Percentiles rank a stretch among this genome's conserved stretches.
Evolutionary conservation across 75 land plant species (phyloP).

Genomic region (Isoetes taiwanensis): DNA sequence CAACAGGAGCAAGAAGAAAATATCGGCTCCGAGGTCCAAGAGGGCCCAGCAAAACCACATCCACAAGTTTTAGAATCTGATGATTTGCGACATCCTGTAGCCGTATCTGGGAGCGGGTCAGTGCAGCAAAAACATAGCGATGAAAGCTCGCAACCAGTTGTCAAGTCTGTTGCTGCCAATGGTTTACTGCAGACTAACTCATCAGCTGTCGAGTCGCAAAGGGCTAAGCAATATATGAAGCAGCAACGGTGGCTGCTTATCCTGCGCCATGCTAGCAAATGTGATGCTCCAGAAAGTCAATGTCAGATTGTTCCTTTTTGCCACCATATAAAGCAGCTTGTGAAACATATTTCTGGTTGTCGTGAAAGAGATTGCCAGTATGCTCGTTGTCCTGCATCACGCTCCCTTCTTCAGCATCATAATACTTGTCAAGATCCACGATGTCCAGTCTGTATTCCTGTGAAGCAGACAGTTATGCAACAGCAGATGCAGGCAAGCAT

Average conservation of each 20-base stretch:
- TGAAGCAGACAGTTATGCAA: too few relatives aligned
- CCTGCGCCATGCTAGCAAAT: conserved; percentile 73
- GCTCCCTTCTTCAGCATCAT: conserved; percentile 43
- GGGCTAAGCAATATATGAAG: conserved; percentile 35
- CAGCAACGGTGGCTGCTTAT: conserved; percentile 74
- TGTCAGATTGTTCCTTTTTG: conserved; percentile 48
- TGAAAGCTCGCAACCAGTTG: too few relatives aligned
- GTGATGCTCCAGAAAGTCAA: conserved; percentile 50
- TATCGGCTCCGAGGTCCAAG: too few relatives aligned
- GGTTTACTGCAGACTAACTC: conserved; percentile 8
- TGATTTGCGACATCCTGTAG: too few relatives aligned
- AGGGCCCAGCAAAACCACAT: too few relatives aligned
- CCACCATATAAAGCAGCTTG: conserved; percentile 42
- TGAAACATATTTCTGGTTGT: conserved; percentile 45
- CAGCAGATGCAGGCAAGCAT: too few relatives aligned
- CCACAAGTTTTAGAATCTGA: too few relatives aligned
- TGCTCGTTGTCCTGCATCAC: conserved; percentile 50
- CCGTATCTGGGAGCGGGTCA: too few relatives aligned
- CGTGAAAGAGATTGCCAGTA: conserved; percentile 28
- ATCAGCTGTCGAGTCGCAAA: conserved; percentile 8
- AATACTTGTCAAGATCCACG: conserved; percentile 32
- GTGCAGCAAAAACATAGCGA: too few relatives aligned
- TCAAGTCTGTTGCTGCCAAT: too few relatives aligned
- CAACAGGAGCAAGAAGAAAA: too few relatives aligned
- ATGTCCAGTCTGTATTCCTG: conserved; percentile 90